These are phyloP conservation scores for Metschnikowia continentalis DNA, from an alignment of 805 yeast species.

Conservation along the genomic window DNA sequence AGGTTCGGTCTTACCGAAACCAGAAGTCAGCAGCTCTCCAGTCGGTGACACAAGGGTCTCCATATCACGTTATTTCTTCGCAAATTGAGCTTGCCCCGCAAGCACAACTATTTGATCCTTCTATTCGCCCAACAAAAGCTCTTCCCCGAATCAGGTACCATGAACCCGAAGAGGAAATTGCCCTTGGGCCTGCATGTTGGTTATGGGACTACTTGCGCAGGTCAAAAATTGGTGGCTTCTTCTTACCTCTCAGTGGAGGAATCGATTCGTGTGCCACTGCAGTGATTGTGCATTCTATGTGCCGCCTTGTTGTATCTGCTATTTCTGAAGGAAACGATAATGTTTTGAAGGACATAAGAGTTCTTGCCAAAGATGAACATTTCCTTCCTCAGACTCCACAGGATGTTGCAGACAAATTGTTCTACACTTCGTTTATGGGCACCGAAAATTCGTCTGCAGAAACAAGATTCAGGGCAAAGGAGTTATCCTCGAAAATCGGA, in stretches of 20 bases:
- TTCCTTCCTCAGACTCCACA: slow-evolving; percentile 74
- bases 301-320: slow-evolving; percentile 75
- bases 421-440: slow-evolving; percentile 95
- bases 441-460: slow-evolving; percentile 87
- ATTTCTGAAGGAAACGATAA: slow-evolving; percentile 62
- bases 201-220: slow-evolving; percentile 96
- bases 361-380: slow-evolving; percentile 52
- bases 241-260: slow-evolving; percentile 94
- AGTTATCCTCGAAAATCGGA: slow-evolving; percentile 70
- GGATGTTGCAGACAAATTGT: slow-evolving; percentile 70
- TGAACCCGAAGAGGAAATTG: slow-evolving; percentile 92
- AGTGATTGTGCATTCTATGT: slow-evolving; percentile 90
- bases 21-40: slow-evolving; percentile 77
- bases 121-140: slow-evolving; percentile 52
- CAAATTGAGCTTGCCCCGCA: slow-evolving; percentile 65
- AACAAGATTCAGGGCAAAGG: slow-evolving; percentile 78
- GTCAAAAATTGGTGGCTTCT: slow-evolving; percentile 85
- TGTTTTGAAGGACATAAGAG: slow-evolving; percentile 73
- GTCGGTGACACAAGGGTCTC: slow-evolving; percentile 40
- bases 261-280: slow-evolving; percentile 98
- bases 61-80: slow-evolving; percentile 56
- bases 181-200: slow-evolving; percentile 99
- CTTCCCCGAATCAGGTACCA: slow-evolving; percentile 53
- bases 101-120: slow-evolving; percentile 55
- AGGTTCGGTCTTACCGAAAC: slow-evolving; percentile 77